A percentile compares a stretch with the other conserved stretches of the same genome.
These are phyloP conservation scores for Boletellus sp. DNA, from an alignment of 1,284 basidiomycete species.

Conservation along the genomic window DNA sequence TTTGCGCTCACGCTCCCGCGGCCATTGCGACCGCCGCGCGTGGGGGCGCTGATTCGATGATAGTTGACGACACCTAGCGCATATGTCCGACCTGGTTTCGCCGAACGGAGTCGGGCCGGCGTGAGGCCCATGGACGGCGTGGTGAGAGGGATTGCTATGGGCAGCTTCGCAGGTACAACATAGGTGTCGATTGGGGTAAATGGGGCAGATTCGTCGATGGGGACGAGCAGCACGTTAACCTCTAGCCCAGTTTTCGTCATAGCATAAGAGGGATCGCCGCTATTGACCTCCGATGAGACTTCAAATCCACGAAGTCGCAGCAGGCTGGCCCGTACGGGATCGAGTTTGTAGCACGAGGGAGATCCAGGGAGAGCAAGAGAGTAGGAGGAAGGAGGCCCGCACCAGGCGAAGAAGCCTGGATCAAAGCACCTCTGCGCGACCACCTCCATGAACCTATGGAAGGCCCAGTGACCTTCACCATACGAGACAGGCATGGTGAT, in stretches of 20 bases:
- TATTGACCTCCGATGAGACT: not conserved
- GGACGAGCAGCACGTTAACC: slow-evolving; percentile 1
- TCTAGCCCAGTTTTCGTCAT: not conserved
- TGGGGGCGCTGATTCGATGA: not conserved
- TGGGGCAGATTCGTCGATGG: not conserved
- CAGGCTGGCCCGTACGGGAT: not conserved
- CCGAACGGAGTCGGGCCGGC: not conserved
- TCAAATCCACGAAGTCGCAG: slow-evolving; percentile 1
- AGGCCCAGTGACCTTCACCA: not conserved
- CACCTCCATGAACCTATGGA: not conserved
- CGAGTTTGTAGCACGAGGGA: not conserved
- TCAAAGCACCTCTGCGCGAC: not conserved
- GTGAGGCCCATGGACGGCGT: not conserved
- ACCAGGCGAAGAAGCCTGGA: not conserved
- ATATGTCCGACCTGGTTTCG: not conserved
- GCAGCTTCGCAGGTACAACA: not conserved
- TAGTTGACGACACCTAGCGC: slow-evolving; percentile 2
- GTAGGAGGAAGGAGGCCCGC: not conserved
- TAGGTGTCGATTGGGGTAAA: not conserved
- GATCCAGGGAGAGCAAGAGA: not conserved
- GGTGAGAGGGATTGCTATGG: not conserved
- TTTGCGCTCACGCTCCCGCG: not conserved
- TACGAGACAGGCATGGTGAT: slow-evolving; percentile 3
- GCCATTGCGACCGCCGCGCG: no score
- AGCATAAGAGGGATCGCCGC: not conserved